phyloP scores from a whole-genome alignment of 495 filamentous ascomycete species.

The Penicillium cinerascens region DNA sequence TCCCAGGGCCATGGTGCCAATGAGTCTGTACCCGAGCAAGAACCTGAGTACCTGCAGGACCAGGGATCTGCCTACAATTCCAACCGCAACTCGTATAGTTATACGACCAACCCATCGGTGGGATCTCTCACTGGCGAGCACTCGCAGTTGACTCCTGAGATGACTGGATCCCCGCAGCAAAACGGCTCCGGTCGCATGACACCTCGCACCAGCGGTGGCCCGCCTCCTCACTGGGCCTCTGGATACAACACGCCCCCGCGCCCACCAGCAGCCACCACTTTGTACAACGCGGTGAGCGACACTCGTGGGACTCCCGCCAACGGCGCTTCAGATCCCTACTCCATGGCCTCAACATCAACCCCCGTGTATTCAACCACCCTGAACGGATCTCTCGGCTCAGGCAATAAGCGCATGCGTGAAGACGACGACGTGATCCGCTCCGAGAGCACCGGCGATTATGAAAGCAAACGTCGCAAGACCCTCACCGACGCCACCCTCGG shows the following conservation, averaged over 20 bases:
- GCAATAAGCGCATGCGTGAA: conserved; percentile 75
- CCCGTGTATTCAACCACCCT: conserved; percentile 53
- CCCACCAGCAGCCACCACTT: conserved; percentile 64
- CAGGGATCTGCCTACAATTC: conserved; percentile 59
- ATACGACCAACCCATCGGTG: conserved; percentile 62
- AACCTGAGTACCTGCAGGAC: conserved; percentile 77
- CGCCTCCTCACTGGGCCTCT: conserved; percentile 68
- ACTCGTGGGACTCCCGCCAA: conserved; percentile 66
- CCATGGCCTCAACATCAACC: conserved; percentile 54
- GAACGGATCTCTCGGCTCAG: conserved; percentile 61
- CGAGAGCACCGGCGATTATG: conserved; percentile 60
- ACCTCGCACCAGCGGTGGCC: conserved; percentile 65
- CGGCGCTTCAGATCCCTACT: conserved; percentile 68
- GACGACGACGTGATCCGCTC: conserved; percentile 73
- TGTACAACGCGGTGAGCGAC: conserved; percentile 90
- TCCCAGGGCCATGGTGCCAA: conserved; percentile 53
- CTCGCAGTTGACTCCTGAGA: conserved; percentile 76
- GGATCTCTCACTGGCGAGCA: conserved; percentile 68
- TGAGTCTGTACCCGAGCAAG: conserved; percentile 75
- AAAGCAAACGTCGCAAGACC: conserved; percentile 82
- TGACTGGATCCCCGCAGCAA: conserved; percentile 86
- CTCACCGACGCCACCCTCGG: conserved; percentile 57
- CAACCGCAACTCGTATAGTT: conserved; percentile 70
- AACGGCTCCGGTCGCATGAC: conserved; percentile 84
- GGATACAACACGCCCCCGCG: conserved; percentile 84